Conservation (phyloP, 192 early-diverging fungal genomes). For the Cladochytrium replicatum region DNA sequence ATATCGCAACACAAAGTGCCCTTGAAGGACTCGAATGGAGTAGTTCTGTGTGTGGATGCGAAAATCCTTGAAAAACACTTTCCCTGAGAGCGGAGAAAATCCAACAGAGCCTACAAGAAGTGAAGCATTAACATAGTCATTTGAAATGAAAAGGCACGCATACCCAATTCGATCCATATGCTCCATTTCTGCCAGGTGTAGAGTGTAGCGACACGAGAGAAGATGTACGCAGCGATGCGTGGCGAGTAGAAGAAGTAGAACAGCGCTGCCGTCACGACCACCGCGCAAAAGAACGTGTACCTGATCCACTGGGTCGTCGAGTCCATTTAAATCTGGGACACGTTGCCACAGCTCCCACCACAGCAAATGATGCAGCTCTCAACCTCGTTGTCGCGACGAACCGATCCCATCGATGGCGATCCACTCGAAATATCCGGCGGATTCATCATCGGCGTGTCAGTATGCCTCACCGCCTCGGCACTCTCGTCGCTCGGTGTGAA, state of each 20-base stretch:
- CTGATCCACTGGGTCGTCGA: too few relatives aligned
- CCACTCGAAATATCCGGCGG: too few relatives aligned
- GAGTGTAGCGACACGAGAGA: constrained; percentile 49
- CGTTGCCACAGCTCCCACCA: too few relatives aligned
- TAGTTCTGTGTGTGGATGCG: constrained; percentile 61
- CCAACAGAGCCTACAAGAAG: constrained; percentile 50
- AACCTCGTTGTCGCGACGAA: too few relatives aligned
- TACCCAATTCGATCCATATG: constrained; percentile 64
- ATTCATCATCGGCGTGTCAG: constrained; percentile 27
- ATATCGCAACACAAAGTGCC: constrained; percentile 61
- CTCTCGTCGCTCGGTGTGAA: constrained; percentile 37
- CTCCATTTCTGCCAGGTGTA: constrained; percentile 58
- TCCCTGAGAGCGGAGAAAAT: constrained; percentile 58
- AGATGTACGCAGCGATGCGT: constrained; percentile 48
- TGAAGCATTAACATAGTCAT: neutral
- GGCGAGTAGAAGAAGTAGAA: constrained; percentile 70
- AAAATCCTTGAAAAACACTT: constrained; percentile 68
- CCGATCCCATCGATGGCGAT: too few relatives aligned
- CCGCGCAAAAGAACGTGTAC: constrained; percentile 57
- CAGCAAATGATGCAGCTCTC: too few relatives aligned
- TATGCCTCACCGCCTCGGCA: constrained; percentile 25
- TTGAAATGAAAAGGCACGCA: constrained; percentile 3
- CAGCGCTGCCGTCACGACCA: constrained; percentile 53
- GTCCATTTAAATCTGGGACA: too few relatives aligned
- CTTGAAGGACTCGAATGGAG: constrained; percentile 57